Evolutionary conservation across 1,284 basidiomycete species (phyloP), one percentile per base, ranked within the genome.

Genomic region (Microbotryomycetes sp.): DNA sequence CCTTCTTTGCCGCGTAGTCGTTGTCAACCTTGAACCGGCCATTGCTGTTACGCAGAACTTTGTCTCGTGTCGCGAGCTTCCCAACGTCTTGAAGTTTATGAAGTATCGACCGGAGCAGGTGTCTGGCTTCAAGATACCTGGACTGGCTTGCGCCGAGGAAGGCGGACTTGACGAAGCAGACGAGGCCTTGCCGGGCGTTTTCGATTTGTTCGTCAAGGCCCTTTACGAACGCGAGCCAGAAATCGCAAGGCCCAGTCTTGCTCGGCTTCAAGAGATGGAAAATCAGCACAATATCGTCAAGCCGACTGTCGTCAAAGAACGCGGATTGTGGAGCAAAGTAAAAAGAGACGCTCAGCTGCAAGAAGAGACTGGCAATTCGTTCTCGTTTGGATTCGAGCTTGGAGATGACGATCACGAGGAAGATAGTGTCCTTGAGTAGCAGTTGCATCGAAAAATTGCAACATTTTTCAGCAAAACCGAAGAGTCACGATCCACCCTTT

Each of bases 1-100:
- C 30, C 31, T 21, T 41, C 35, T 45, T 26, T 52, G 18, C 23
- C 0, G 2, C 51, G 5, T 52, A 71, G 67, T 74, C 52, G 74
- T 74, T 28, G 64, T 75, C 49, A 74, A 75, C 55, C 64, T 75
- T 29, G 69, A 72, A 29, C 64, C 70, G 15, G 70, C 73, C 4
- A 74, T 78, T 7, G 77, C 77, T 2, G 70, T 79, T 41, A 79
- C 78, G 6, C 78, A 79, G 62, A 79, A 79, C 69, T 78, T 77
- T 69, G 76, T 78, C 27, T 77, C 76, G 3, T 68, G 69, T 5
- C 61, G 70, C n/a, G 77, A 78, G 62, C 68, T 79, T 23, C 68
- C 71, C 3, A 62, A 69, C 26, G 76, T 78, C 35, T 69, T 79
- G 16, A 68, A 71, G 49, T 79, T 79, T 62, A 74, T 79, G 71